Base-by-base conservation (phyloP, 495 filamentous ascomycete genomes). In the Podospora appendiculata region DNA sequence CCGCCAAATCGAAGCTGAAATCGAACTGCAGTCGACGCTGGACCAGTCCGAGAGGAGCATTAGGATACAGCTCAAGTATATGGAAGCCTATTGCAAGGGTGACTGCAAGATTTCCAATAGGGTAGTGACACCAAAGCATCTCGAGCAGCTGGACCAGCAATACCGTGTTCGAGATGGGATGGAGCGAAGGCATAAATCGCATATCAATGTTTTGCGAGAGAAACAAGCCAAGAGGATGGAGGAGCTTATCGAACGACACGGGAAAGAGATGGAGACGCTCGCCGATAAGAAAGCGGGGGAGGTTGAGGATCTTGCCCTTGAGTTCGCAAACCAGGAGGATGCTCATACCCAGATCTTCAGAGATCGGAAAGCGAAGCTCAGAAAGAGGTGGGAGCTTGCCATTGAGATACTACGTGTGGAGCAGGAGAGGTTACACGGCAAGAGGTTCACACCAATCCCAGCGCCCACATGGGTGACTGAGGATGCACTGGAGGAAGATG, bases 201-300 rank as follows among this genome's bases (percentile, higher is more conserved):
- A 84, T 52, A 88, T 93, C 68, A 89, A 92, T 54, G 87, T 91
- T 1, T 77, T 93, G 51, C 76, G 88, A 7, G 88, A 89, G 51
- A 82, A 82, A 43, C 88, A 93, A 58, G 83, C 82, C 4, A 78
- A 84, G 56, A 74, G 82, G 45, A 72, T 87, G 53, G 82, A 87
- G 57, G 80, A 84, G 53, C 72, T 89, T 6, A 69, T 80, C 3
- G 74, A 74, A 33, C 77, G 84, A 25, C 86, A 90, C 67, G 78
- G 80, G 47, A 67, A 67, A 19, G 87, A 93, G 65, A 66, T 86
- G 32, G 69, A 78, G 4, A 66, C 66, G 10, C 53, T 88, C 42
- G 68, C 70, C 11, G 73, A 75, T n/a, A 74, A 74, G 51, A 74
- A 79, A 52, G 59, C 60, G 12, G 66, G 75, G 41, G 77, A 80